A percentile compares a stretch with the other conserved stretches of the same genome.
phyloP scores from a whole-genome alignment of 2,329 filamentous ascomycete genomes.

The Sporothrix brasiliensis region DNA sequence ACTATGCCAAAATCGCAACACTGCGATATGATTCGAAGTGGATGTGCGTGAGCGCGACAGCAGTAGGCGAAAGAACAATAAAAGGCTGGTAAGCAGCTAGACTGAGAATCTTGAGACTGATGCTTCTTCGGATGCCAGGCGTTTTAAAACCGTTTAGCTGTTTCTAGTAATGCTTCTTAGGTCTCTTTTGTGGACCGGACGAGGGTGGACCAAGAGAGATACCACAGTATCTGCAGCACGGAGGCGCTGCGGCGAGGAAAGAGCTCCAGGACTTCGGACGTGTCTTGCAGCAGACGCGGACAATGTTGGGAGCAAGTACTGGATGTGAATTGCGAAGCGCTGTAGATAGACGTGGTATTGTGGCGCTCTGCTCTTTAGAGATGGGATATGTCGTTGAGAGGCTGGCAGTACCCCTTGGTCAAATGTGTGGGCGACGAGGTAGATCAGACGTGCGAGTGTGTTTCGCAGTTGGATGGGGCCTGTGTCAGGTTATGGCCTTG shows the following conservation, averaged over 20 bases:
- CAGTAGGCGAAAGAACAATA: neutral
- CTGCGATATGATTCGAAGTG: constrained; percentile 21
- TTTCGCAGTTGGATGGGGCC: constrained; percentile 48
- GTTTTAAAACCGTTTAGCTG: constrained; percentile 47
- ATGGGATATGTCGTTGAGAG: constrained; percentile 12
- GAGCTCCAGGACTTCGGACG: neutral
- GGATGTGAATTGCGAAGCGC: neutral
- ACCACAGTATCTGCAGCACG: constrained; percentile 17
- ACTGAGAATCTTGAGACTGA: neutral
- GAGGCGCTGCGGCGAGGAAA: constrained; percentile 8
- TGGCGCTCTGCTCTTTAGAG: neutral
- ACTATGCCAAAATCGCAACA: constrained; percentile 16
- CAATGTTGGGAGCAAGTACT: neutral
- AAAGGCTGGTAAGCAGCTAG: neutral
- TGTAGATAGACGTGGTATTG: neutral
- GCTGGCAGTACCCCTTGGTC: neutral
- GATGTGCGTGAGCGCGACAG: neutral
- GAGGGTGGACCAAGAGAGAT: constrained; percentile 21
- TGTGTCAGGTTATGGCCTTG: constrained; percentile 44
- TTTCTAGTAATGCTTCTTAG: constrained; percentile 38
- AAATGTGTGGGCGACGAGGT: constrained; percentile 22
- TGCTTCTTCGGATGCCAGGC: constrained; percentile 45
- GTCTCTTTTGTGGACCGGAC: constrained; percentile 24
- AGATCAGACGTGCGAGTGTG: constrained; percentile 50
- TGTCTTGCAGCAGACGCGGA: neutral